These are phyloP conservation scores for Backusella macrospora DNA, from an alignment of 192 early-diverging fungal species.

Conservation along the genomic window DNA sequence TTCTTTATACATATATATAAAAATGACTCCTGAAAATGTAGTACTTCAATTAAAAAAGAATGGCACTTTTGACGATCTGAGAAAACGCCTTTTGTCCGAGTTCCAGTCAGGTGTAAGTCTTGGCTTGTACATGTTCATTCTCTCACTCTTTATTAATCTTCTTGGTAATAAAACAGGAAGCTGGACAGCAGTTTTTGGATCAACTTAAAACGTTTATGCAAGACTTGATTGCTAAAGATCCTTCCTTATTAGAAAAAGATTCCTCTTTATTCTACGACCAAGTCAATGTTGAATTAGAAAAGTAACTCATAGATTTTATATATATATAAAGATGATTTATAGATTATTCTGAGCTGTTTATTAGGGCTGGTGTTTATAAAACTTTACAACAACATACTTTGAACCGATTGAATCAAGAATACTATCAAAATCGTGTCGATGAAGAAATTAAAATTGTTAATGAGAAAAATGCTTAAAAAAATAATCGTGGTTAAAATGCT, in stretches of 20 bases:
- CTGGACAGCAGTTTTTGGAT: conserved; percentile 18
- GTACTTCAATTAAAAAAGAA: conserved; percentile 36
- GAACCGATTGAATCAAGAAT: conserved; percentile 15
- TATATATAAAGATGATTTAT: not conserved
- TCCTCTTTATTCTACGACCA: conserved; percentile 13
- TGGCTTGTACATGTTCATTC: not conserved
- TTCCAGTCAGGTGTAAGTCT: conserved; percentile 28
- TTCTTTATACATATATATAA: not conserved
- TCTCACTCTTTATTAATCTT: not conserved
- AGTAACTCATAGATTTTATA: not conserved
- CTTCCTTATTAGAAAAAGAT: conserved; percentile 22
- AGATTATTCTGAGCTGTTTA: not conserved
- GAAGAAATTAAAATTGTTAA: conserved; percentile 9
- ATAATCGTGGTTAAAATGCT: not conserved
- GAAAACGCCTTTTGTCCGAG: conserved; percentile 27
- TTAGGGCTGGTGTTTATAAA: conserved; percentile 25
- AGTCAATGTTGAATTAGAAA: conserved; percentile 21
- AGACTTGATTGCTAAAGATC: conserved; percentile 16
- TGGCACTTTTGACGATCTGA: conserved; percentile 31
- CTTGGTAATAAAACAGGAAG: not conserved
- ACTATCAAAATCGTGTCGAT: conserved; percentile 24
- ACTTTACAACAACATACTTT: conserved; percentile 14
- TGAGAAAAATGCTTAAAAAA: not conserved
- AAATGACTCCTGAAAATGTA: conserved; percentile 33
- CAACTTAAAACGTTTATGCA: conserved; percentile 21